Evolutionary conservation across 2,329 filamentous ascomycete species (phyloP), one percentile per base, ranked within the genome.

Genomic region (Cadophora sp.): DNA sequence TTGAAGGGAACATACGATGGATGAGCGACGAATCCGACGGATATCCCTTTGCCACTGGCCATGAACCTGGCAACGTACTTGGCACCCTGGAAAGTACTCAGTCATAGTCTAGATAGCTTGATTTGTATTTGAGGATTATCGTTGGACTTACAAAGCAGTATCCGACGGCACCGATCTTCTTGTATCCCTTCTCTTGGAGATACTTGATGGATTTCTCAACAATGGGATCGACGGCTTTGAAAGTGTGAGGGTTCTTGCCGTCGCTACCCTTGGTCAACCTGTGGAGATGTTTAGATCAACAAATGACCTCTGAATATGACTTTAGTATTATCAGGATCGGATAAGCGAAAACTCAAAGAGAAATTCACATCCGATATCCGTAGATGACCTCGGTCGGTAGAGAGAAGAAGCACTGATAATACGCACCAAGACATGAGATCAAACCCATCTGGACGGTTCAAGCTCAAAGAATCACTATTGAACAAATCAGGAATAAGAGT

Each of bases 11-110:
- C 74, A 33, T 62, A 76, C 30, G 88, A 91, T 0, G 93, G 93
- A 79, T 96, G 93, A 1, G 92, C 93, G 20, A 87, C 80, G 79
- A 85, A 96, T 47, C 91, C 92, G 62, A 86, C 91, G 63, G 92
- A 84, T 71, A 95, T 83, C 68, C 81, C 78, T 69, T 87, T 87
- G 41, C 80, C 83, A 65, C 84, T 83, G 4, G 72, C 55, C 74
- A 89, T 84, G 82, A 89, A 91, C 50, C 93, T 88, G 62, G 85
- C 84, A 41, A 92, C 87, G 77, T 91, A 94, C 86, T 91, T 92
- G 64, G 84, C 91, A 45, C 91, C 91, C 73, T 74, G 24, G 5
- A 39, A 20, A 22, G 9, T 36, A n/a, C 41, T 64, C 13, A 64
- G 41, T 14, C 27, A 48, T 18, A 3, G 47, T 20, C 27, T 41